These are phyloP conservation scores for Fragaria nilgerrensis DNA, from an alignment of 306 rosid genomes.

Conservation along the genomic window DNA sequence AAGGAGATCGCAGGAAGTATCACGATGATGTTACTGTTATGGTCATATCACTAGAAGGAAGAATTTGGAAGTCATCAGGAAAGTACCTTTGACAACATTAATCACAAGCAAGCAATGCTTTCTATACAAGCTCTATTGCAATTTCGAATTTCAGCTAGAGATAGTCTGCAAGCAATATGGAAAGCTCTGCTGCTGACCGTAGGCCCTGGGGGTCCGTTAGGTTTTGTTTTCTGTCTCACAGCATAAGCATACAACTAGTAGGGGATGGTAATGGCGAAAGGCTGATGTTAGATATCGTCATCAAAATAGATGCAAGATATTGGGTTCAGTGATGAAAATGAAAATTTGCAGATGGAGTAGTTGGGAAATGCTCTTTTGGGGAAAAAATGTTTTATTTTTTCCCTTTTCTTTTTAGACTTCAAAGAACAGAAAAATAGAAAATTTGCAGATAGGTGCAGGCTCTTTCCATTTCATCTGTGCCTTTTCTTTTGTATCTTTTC, in stretches of 20 bases:
- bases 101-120: slow-evolving; percentile 27
- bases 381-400: slow-evolving; percentile 22
- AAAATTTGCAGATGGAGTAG: slow-evolving; percentile 38
- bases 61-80: slow-evolving; percentile 99
- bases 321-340: slow-evolving; percentile 40
- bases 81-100: slow-evolving; percentile 62
- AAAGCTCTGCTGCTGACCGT: slow-evolving; percentile 46
- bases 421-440: slow-evolving; percentile 48
- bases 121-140: slow-evolving; percentile 28
- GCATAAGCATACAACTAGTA: slow-evolving; percentile 36
- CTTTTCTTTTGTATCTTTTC: slow-evolving; percentile 31
- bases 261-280: slow-evolving; percentile 35
- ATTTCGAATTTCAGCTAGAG: slow-evolving; percentile 28
- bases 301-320: slow-evolving; percentile 42
- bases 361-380: slow-evolving; percentile 47
- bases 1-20: slow-evolving; percentile 95
- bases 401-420: slow-evolving; percentile 24
- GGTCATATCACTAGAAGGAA: slow-evolving; percentile 98
- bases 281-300: slow-evolving; percentile 29
- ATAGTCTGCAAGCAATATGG: slow-evolving; percentile 33
- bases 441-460: slow-evolving; percentile 56
- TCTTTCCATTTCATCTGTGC: slow-evolving; percentile 38
- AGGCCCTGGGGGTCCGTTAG: slow-evolving; percentile 54
- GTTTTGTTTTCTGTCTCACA: slow-evolving; percentile 29
- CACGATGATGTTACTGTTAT: slow-evolving; percentile 98